Conservation (phyloP, 2,329 filamentous ascomycete species). For the Calonectria hongkongensis region DNA sequence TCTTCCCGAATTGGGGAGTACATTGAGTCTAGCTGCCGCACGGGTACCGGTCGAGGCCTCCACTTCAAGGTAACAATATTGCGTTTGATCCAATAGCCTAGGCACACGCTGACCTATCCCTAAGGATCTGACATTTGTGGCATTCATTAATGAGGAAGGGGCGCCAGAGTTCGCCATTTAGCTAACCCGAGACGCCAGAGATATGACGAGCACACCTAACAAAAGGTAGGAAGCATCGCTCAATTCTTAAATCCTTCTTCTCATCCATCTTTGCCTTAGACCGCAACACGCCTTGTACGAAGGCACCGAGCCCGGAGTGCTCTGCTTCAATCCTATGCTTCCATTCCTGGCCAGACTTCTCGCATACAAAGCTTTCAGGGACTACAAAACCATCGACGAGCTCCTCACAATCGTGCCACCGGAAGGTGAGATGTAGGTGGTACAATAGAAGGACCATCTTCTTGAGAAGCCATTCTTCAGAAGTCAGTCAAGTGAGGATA, state of each 20-base stretch:
- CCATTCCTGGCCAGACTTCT: conserved; percentile 6
- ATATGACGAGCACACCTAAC: conserved; percentile 1
- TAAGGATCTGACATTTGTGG: conserved; percentile 19
- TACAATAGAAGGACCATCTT: conserved; percentile 25
- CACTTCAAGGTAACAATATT: conserved; percentile 27
- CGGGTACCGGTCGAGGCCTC: neutral
- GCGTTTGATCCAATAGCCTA: neutral
- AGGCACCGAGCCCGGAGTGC: conserved; percentile 2
- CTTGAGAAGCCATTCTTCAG: conserved; percentile 26
- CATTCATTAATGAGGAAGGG: conserved; percentile 12
- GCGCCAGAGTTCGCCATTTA: conserved; percentile 8
- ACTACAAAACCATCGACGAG: neutral
- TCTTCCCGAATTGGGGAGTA: conserved; percentile 17
- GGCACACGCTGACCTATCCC: neutral
- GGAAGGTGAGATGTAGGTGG: conserved; percentile 22
- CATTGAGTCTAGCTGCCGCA: conserved; percentile 3
- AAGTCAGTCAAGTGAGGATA: conserved; percentile 21
- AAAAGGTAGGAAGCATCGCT: conserved; percentile 18
- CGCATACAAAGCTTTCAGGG: conserved; percentile 10
- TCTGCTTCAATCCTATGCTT: conserved; percentile 22
- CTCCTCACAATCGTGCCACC: conserved; percentile 23
- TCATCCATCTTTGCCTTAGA: neutral
- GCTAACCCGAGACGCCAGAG: neutral
- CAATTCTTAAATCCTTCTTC: conserved; percentile 6
- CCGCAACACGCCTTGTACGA: conserved; percentile 16